Conservation (phyloP, 306 rosid species). For the Mucuna pruriens region DNA sequence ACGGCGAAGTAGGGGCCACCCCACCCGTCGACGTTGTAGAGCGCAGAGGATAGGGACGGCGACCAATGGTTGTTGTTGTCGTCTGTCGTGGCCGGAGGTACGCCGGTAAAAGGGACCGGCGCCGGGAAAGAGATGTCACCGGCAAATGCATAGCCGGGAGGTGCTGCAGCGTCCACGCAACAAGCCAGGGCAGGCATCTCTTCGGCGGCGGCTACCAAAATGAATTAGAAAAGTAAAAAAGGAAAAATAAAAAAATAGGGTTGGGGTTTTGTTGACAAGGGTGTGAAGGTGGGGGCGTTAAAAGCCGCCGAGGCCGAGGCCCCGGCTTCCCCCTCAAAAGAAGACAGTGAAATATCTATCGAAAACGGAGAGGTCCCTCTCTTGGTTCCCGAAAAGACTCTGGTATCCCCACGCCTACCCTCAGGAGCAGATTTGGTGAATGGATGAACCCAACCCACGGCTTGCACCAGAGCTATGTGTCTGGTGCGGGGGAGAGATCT, state of each 20-base stretch:
- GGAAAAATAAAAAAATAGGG: neutral
- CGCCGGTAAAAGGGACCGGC: slow-evolving; percentile 64
- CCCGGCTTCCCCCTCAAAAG: slow-evolving; percentile 99
- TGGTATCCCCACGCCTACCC: slow-evolving; percentile 68
- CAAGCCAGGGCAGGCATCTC: slow-evolving; percentile 96
- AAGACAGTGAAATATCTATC: slow-evolving; percentile 59
- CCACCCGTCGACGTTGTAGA: slow-evolving; percentile 80
- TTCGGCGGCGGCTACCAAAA: slow-evolving; percentile 55
- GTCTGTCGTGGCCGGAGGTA: slow-evolving; percentile 40
- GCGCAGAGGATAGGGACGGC: slow-evolving; percentile 57
- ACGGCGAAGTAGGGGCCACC: slow-evolving; percentile 77
- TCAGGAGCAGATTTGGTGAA: slow-evolving; percentile 55
- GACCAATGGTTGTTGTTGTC: slow-evolving; percentile 58
- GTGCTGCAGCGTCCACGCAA: slow-evolving; percentile 78
- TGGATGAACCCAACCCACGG: neutral
- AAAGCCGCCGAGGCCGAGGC: slow-evolving; percentile 99
- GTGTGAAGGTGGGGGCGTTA: slow-evolving; percentile 90
- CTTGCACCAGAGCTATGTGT: slow-evolving; percentile 66
- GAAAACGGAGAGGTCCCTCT: slow-evolving; percentile 54
- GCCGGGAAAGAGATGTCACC: slow-evolving; percentile 67
- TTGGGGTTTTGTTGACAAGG: slow-evolving; percentile 37
- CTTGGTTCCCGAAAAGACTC: slow-evolving; percentile 44
- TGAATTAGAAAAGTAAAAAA: slow-evolving; percentile 12
- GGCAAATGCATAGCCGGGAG: slow-evolving; percentile 75
- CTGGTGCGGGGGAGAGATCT: slow-evolving; percentile 29